Conservation (phyloP, 2,329 filamentous ascomycete species). For the Pestalotiopsis sp. region DNA sequence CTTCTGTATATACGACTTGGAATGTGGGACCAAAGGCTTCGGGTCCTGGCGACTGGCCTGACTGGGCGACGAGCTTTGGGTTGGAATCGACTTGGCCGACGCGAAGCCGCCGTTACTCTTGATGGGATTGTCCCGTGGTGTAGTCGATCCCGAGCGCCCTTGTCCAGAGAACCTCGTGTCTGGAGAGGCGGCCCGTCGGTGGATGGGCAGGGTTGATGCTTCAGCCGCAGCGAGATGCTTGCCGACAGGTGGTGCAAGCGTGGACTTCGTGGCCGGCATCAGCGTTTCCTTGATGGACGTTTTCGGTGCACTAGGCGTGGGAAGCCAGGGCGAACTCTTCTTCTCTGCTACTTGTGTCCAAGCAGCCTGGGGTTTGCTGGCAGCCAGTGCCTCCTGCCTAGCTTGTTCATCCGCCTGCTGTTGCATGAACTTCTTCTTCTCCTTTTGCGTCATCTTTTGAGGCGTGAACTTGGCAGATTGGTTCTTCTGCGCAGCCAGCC, state of each 20-base stretch:
- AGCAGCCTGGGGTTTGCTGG: constrained; percentile 39
- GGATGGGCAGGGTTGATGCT: constrained; percentile 38
- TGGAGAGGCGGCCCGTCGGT: constrained; percentile 58
- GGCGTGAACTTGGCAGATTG: constrained; percentile 42
- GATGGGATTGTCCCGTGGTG: constrained; percentile 18
- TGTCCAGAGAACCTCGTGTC: constrained; percentile 68
- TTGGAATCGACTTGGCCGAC: neutral
- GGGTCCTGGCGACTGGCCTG: constrained; percentile 31
- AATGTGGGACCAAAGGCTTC: constrained; percentile 58
- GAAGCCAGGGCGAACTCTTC: constrained; percentile 68
- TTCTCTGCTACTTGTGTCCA: constrained; percentile 48
- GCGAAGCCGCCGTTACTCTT: constrained; percentile 18
- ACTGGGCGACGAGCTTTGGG: constrained; percentile 25
- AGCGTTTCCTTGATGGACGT: constrained; percentile 54
- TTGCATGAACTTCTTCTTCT: constrained; percentile 83
- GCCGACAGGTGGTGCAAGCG: constrained; percentile 32
- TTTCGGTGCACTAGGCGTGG: constrained; percentile 50
- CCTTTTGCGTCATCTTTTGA: constrained; percentile 83
- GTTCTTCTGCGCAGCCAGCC: constrained; percentile 54
- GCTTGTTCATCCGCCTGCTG: constrained; percentile 56
- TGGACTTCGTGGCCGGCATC: constrained; percentile 32
- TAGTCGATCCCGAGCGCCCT: constrained; percentile 27
- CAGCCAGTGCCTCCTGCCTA: constrained; percentile 34
- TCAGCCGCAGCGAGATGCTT: constrained; percentile 50
- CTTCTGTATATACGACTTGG: constrained; percentile 60